Percentiles rank a stretch among this genome's conserved stretches.
These are phyloP conservation scores for Aspergillus ruber DNA, from an alignment of 2,329 filamentous ascomycete species.

Conservation along the genomic window DNA sequence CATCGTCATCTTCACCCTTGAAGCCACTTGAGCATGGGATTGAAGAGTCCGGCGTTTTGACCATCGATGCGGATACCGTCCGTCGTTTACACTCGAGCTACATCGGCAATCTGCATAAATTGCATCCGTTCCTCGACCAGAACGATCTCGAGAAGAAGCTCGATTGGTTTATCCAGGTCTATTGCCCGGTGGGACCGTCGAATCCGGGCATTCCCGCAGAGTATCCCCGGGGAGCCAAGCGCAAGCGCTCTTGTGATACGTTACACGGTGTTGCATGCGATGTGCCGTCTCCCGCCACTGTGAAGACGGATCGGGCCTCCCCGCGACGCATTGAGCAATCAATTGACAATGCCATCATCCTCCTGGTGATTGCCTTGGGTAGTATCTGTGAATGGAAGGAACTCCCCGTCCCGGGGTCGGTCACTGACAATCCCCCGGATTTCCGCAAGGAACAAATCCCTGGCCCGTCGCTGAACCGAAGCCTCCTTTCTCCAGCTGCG, in stretches of 20 bases:
- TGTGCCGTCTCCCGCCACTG: slow-evolving; percentile 14
- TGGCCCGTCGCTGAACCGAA: slow-evolving; percentile 14
- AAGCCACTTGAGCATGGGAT: slow-evolving; percentile 43
- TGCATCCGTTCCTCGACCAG: slow-evolving; percentile 59
- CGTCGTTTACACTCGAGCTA: slow-evolving; percentile 50
- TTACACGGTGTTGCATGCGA: slow-evolving; percentile 19
- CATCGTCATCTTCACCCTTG: neutral
- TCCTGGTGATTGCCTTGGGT: slow-evolving; percentile 78
- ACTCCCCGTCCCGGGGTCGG: slow-evolving; percentile 47
- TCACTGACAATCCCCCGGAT: slow-evolving; percentile 34
- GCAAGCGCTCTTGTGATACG: slow-evolving; percentile 33
- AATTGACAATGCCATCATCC: slow-evolving; percentile 71
- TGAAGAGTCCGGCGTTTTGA: slow-evolving; percentile 45
- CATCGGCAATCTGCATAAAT: slow-evolving; percentile 53
- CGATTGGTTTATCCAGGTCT: slow-evolving; percentile 43
- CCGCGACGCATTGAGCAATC: slow-evolving; percentile 47
- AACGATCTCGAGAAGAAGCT: slow-evolving; percentile 48
- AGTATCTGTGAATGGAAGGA: slow-evolving; percentile 62
- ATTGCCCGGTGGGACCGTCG: slow-evolving; percentile 32
- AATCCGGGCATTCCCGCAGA: slow-evolving; percentile 10
- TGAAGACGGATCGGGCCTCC: slow-evolving; percentile 6
- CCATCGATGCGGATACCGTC: slow-evolving; percentile 48
- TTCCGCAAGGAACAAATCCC: slow-evolving; percentile 24
- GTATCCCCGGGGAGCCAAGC: slow-evolving; percentile 26
- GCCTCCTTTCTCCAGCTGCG: slow-evolving; percentile 22